These are phyloP conservation scores for Xerocomus potaroensis DNA, from an alignment of 768 basidiomycete genomes.

Conservation along the genomic window DNA sequence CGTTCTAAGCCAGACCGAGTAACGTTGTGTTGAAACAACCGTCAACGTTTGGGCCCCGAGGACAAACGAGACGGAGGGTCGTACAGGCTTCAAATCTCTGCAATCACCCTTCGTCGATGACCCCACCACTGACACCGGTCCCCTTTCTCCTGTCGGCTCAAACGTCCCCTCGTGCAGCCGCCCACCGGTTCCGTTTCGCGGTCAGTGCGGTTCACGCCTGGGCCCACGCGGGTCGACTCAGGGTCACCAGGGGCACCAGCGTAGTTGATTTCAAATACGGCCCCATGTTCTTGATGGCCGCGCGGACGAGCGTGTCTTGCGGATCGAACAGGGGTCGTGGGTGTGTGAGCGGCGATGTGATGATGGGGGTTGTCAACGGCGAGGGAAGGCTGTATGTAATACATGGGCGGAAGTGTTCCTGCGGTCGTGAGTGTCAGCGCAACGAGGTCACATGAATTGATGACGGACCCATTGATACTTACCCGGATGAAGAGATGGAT, in stretches of 20 bases:
- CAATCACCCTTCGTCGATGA: conserved; percentile 55
- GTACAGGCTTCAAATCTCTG: conserved; percentile 72
- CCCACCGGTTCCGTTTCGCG: conserved; percentile 83
- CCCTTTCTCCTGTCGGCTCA: conserved; percentile 80
- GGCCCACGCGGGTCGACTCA: conserved; percentile 41
- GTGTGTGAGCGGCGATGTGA: conserved; percentile 71
- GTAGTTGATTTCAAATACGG: conserved; percentile 78
- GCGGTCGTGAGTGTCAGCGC: conserved; percentile 73
- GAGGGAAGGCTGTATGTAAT: conserved; percentile 79
- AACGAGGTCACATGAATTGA: conserved; percentile 71
- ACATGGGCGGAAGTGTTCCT: conserved; percentile 61
- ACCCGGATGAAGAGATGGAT: conserved; percentile 44
- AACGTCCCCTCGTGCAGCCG: conserved; percentile 66
- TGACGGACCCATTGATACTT: conserved; percentile 58
- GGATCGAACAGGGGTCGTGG: conserved; percentile 77
- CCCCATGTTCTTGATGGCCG: conserved; percentile 76
- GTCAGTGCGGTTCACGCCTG: conserved; percentile 46
- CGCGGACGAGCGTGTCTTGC: conserved; percentile 77
- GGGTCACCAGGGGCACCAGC: conserved; percentile 66
- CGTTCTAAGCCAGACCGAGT: conserved; percentile 64
- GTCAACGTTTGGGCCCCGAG: neutral
- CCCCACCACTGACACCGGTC: conserved; percentile 67
- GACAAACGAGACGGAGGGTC: conserved; percentile 15
- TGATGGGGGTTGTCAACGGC: conserved; percentile 73
- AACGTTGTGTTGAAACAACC: conserved; percentile 49